Evolutionary conservation across 2,329 filamentous ascomycete genomes (phyloP).

Genomic region (Amesomyces nigricolor): DNA sequence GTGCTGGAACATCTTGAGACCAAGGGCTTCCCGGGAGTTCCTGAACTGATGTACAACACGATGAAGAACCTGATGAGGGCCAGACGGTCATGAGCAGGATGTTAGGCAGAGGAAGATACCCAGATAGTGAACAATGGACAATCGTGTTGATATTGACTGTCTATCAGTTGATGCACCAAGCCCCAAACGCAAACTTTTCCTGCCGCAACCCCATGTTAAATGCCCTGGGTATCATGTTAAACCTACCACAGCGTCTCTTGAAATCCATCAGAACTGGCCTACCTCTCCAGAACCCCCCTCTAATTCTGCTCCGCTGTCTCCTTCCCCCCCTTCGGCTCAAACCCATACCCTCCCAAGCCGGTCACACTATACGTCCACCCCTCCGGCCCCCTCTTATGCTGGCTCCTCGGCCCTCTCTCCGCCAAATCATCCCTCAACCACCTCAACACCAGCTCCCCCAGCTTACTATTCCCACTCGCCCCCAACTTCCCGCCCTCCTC

Average conservation of each 20-base stretch:
- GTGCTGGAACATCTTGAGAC: conserved; percentile 63
- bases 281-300: neutral
- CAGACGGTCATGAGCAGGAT: conserved; percentile 1
- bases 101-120: conserved; percentile 6
- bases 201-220: conserved; percentile 27
- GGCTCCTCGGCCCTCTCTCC: conserved; percentile 69
- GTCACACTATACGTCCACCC: conserved; percentile 57
- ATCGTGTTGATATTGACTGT: conserved; percentile 10
- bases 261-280: neutral
- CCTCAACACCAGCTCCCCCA: conserved; percentile 79
- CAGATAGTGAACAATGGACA: neutral
- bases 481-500: conserved; percentile 29
- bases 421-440: conserved; percentile 81
- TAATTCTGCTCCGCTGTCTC: conserved; percentile 2
- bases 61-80: conserved; percentile 59
- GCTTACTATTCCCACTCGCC: conserved; percentile 66
- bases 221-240: conserved; percentile 30
- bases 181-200: neutral
- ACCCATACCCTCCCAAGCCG: conserved; percentile 51
- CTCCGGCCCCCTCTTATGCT: conserved; percentile 50
- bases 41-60: conserved; percentile 70
- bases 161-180: neutral
- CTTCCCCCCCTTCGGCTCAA: conserved; percentile 40
- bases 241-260: neutral
- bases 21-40: conserved; percentile 60